phyloP scores from a whole-genome alignment of 495 filamentous ascomycete genomes.

The Xylaria grammica region DNA sequence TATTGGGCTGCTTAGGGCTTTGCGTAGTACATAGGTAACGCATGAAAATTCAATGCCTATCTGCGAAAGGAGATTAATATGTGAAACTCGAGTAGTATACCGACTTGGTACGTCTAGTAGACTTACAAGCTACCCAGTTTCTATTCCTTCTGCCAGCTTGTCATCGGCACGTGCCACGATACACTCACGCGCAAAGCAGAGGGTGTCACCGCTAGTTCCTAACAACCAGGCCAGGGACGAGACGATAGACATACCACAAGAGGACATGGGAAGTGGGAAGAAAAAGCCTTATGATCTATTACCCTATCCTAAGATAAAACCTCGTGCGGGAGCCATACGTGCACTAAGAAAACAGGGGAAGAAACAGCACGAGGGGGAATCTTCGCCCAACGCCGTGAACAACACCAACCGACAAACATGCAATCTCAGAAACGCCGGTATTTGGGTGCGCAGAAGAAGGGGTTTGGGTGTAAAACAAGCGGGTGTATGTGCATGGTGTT shows the following conservation, averaged over 20 bases:
- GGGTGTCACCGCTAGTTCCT: not conserved
- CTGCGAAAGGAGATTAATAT: no score
- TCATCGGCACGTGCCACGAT: no score
- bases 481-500: not conserved
- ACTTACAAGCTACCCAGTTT: no score
- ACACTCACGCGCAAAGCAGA: not conserved
- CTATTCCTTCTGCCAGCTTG: no score
- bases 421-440: constrained; percentile 20
- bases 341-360: not conserved
- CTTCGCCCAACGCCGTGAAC: constrained; percentile 18
- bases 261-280: not conserved
- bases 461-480: not conserved
- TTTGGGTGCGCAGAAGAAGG: not conserved
- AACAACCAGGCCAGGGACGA: no score
- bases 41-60: not conserved
- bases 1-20: no score
- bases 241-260: no score
- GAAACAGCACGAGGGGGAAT: constrained; percentile 17
- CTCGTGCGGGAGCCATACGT: not conserved
- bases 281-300: not conserved
- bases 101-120: no score
- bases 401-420: constrained; percentile 7
- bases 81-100: no score
- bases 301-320: constrained; percentile 10
- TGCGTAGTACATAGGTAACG: not conserved